Evolutionary conservation across 2,329 filamentous ascomycete species (phyloP), one percentile per base, ranked within the genome.

Genomic region (Xylariaceae sp.): DNA sequence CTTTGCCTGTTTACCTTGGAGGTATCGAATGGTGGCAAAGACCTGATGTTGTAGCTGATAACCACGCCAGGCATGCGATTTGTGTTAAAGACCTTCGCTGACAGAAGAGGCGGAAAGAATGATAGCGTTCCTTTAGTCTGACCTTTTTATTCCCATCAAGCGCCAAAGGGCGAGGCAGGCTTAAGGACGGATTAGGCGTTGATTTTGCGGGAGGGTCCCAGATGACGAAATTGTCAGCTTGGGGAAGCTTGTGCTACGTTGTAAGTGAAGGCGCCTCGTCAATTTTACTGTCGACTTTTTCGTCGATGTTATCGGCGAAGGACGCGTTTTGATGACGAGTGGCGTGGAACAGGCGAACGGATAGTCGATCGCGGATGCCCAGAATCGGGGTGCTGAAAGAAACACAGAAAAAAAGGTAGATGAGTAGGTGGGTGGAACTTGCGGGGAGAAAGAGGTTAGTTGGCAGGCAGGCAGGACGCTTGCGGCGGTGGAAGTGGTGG

Each of bases 401-500:
- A 45, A 15, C 34, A 22, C 16, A 15, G 18, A 19, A 42, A 19
- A 15, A 18, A 15, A 15, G 18, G 40, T 41, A 41, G 39, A 26
- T n/a, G n/a, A n/a, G n/a, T n/a, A 32, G 29, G 36, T 13, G 32
- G 10, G 29, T 13, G n/a, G n/a, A 13, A 34, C 44, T 18, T 8
- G 15, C 10, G 22, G 12, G 29, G 12, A 16, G 26, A 26, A 45
- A 34, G 46, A 37, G 21, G 12, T 30, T 21, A 12, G 19, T 37
- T 19, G 21, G 21, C 13, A 43, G 22, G 21, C 13, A 43, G 22
- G 43, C n/a, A 48, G 21, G 46, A 52, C 45, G 52, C 45, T 48
- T 34, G 49, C 39, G 49, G 52, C 18, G 9, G 36, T 30, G 26
- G 52, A 21, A 3, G 45, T 30, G 13, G 49, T 47, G 45, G 45